phyloP scores from a whole-genome alignment of 345 rosid species.

The Eucalyptus sp. region DNA sequence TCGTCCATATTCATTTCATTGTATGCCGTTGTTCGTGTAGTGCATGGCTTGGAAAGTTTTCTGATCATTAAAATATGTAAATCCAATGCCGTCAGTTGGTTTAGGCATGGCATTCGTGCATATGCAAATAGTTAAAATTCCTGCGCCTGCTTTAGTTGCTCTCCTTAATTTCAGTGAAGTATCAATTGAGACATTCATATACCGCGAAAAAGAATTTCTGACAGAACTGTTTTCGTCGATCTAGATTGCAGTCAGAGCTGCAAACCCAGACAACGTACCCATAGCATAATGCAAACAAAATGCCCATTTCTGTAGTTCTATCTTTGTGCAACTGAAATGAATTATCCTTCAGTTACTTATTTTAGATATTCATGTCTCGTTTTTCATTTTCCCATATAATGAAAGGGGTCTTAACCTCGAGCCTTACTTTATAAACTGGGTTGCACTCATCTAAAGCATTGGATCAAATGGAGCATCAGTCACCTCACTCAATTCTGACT shows the following conservation, averaged over 20 bases:
- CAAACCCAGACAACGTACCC: background rate
- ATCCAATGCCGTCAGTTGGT: background rate
- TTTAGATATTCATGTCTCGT: background rate
- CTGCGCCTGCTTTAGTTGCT: background rate
- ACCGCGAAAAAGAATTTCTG: background rate
- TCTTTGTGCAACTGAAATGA: background rate
- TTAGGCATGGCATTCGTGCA: background rate
- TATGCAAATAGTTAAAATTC: background rate
- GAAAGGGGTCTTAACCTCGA: background rate
- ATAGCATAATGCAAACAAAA: background rate
- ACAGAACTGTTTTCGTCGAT: background rate
- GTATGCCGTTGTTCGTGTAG: background rate
- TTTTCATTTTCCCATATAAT: background rate
- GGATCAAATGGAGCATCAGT: background rate
- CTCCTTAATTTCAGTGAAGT: background rate
- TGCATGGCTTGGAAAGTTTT: background rate
- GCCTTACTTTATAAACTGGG: background rate
- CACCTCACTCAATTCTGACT: background rate
- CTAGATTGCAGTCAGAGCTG: background rate
- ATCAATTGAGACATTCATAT: background rate
- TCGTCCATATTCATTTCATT: background rate
- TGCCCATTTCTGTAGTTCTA: background rate
- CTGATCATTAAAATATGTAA: background rate
- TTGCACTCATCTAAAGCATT: background rate
- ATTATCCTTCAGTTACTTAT: background rate